Evolutionary conservation across 1,139 yeast genomes (phyloP).

Genomic region (Cylindricascospora bacillispora): DNA sequence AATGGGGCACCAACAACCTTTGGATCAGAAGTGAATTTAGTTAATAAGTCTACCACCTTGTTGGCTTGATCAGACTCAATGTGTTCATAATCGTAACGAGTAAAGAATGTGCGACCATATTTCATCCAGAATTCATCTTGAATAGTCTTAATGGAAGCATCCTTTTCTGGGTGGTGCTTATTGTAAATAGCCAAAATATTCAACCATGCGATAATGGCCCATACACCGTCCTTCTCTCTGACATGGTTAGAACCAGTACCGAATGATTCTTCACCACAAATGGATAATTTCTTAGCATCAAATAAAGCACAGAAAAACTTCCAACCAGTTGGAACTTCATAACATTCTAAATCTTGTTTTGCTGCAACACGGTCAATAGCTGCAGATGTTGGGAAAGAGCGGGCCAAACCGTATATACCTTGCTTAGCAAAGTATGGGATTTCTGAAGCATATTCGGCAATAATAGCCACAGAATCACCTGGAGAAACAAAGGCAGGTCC

Average conservation of each 20-base stretch:
- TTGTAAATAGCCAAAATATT: conserved; percentile 75
- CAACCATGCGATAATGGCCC: conserved; percentile 98
- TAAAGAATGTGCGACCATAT: conserved; percentile 95
- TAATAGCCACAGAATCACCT: conserved; percentile 96
- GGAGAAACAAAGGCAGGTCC: conserved; percentile 90
- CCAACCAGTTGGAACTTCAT: conserved; percentile 99
- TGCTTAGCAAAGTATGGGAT: conserved; percentile 83
- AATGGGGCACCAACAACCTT: conserved; percentile 34
- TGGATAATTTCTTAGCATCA: conserved; percentile 83
- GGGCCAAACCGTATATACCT: conserved; percentile 89
- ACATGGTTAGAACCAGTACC: conserved; percentile 98
- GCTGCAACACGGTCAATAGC: conserved; percentile 90
- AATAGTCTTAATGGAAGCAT: conserved; percentile 61
- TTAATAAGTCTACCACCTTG: conserved; percentile 49
- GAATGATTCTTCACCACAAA: conserved; percentile 96
- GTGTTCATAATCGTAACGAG: conserved; percentile 89
- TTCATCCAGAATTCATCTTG: conserved; percentile 81
- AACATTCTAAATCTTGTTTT: conserved; percentile 56
- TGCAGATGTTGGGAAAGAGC: conserved; percentile 95
- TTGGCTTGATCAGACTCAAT: conserved; percentile 67
- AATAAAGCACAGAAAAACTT: conserved; percentile 92
- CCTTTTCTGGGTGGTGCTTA: conserved; percentile 44
- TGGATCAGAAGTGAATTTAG: conserved; percentile 31
- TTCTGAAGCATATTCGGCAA: conserved; percentile 76
- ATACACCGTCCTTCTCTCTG: conserved; percentile 93